A percentile compares a stretch with the other conserved stretches of the same genome.
Evolutionary conservation across 2,329 filamentous ascomycete genomes (phyloP).

Genomic region (Claviceps capensis): DNA sequence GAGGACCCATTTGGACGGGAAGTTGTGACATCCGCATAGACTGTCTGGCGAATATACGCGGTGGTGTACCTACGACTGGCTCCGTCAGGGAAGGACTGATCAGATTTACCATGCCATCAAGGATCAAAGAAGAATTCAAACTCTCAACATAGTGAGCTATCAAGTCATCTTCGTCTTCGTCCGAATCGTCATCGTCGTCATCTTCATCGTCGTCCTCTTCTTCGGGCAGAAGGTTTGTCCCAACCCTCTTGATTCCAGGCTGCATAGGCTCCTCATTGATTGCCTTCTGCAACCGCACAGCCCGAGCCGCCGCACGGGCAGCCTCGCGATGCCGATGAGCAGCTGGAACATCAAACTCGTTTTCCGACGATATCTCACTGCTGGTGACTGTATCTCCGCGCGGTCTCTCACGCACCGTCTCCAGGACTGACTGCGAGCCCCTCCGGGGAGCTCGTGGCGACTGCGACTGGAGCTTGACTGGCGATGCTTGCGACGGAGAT

Average conservation of each 20-base stretch:
- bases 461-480: conserved; percentile 40
- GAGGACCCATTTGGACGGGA: conserved; percentile 38
- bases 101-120: conserved; percentile 49
- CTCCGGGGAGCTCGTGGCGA: conserved; percentile 40
- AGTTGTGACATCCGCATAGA: conserved; percentile 51
- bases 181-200: background rate
- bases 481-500: conserved; percentile 64
- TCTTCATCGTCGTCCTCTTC: conserved; percentile 26
- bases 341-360: conserved; percentile 56
- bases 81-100: conserved; percentile 39
- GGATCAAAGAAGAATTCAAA: conserved; percentile 57
- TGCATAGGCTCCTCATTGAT: conserved; percentile 23
- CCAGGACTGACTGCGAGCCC: conserved; percentile 58
- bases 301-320: conserved; percentile 38
- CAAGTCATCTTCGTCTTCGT: conserved; percentile 43
- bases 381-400: conserved; percentile 67
- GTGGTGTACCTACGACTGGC: conserved; percentile 50
- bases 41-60: conserved; percentile 43
- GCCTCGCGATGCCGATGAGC: conserved; percentile 52
- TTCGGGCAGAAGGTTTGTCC: conserved; percentile 39
- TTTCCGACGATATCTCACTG: conserved; percentile 73
- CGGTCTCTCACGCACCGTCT: conserved; percentile 54
- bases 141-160: conserved; percentile 53
- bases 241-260: conserved; percentile 27
- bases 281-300: conserved; percentile 22